Evolutionary conservation across 106 monocot genomes (phyloP), one percentile per base, ranked within the genome.

Genomic region (Ottelia alismoides): DNA sequence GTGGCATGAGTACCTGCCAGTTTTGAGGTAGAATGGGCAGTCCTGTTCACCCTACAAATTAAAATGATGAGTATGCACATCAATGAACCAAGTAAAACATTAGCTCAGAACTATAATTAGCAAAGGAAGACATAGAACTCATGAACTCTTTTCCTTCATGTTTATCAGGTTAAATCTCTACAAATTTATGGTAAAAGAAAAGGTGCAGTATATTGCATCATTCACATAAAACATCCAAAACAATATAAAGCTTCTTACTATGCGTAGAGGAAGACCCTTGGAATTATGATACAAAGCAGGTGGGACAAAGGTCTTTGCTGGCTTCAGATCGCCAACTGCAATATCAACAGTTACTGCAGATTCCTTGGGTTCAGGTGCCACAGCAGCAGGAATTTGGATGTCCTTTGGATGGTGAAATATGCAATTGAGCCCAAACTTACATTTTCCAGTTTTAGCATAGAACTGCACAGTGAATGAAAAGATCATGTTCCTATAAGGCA

Each of bases 381-480:
- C 68, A 43, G 11, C 47, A 29, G 52, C 20, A 55, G 68, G 63
- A 48, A 76, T 56, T 35, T 78, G 72, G 64, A 77, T 18, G 75
- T 92, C 83, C 67, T 93, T 94, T 22, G 93, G 93, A 66, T 94
- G 93, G 69, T 94, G 47, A 72, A 76, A 94, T 68, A 78, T 88
- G 64, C 93, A 94, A 19, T 53, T 83, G 31, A 70, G 72, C 52
- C 88, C 88, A 88, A 81, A 94, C 28, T 76, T 94, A 49, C 93
- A 94, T 49, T 53, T 84, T 28, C 81, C 79, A 61, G 88, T 88
- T 68, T 88, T 94, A 31, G 68, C 63, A 75, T 84, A 94, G 58
- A 71, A 93, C 93, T 93, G 70, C 24, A 25, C 45, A 16, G 12
- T 27, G 22, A 58, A 28, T 18, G 5, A 50, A 21, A 66, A 57